These are phyloP conservation scores for Malus sieversii DNA, from an alignment of 306 rosid species.

Conservation along the genomic window DNA sequence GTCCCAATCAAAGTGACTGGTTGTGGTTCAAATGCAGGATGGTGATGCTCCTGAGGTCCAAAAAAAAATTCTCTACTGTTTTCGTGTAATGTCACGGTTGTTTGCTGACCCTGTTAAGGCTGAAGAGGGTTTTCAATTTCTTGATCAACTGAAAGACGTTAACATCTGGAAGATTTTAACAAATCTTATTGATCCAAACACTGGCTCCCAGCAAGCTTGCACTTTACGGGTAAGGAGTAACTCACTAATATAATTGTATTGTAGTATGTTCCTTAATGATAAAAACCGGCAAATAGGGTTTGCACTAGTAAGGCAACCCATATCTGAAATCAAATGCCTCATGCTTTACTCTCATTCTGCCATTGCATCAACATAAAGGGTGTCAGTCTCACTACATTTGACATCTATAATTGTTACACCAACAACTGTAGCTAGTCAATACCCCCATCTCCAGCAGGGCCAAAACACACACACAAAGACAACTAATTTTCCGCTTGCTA, in stretches of 20 bases:
- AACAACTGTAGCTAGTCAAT: not conserved
- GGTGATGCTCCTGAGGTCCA: conserved; percentile 75
- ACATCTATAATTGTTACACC: not conserved
- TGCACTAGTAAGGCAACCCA: not conserved
- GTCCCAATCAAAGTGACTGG: conserved; percentile 28
- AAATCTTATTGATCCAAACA: conserved; percentile 76
- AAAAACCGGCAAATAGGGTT: not conserved
- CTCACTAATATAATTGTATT: not conserved
- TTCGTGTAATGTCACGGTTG: conserved; percentile 79
- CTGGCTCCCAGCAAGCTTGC: conserved; percentile 63
- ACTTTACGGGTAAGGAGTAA: conserved; percentile 49
- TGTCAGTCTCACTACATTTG: not conserved
- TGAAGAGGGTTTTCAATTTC: conserved; percentile 76
- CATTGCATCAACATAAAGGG: not conserved
- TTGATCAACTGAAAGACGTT: conserved; percentile 87
- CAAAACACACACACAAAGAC: not conserved
- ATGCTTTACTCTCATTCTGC: not conserved
- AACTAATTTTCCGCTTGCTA: not conserved
- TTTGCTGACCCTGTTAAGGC: conserved; percentile 79
- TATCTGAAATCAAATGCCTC: not conserved
- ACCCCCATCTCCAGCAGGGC: not conserved
- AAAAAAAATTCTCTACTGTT: conserved; percentile 62
- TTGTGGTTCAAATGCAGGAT: conserved; percentile 58
- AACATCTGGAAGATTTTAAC: conserved; percentile 91
- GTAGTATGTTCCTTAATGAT: not conserved